Conservation (phyloP, 257 asterid species). For the Craterostigma plantagineum region DNA sequence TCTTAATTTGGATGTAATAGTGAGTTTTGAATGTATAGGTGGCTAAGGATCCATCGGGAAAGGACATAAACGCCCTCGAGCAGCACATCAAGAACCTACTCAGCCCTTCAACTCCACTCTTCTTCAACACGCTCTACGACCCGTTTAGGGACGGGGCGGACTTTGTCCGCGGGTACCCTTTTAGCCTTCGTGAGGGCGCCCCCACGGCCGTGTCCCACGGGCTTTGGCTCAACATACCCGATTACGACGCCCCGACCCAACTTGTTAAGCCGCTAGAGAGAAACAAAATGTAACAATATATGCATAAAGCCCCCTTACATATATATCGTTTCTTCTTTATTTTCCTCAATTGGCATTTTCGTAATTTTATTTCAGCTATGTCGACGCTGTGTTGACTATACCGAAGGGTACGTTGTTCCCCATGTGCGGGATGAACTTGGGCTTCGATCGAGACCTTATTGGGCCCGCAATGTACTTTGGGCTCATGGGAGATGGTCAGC, state of each 20-base stretch:
- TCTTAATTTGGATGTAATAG: background rate
- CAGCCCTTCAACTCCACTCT: constrained; percentile 69
- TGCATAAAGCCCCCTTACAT: too few species aligned
- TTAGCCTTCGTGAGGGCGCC: constrained; percentile 79
- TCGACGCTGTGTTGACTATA: constrained; percentile 73
- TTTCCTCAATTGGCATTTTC: background rate
- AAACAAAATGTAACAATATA: constrained; percentile 31
- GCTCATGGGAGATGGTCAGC: constrained; percentile 95
- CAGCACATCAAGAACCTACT: constrained; percentile 77
- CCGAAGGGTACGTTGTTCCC: constrained; percentile 90
- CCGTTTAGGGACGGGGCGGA: constrained; percentile 74
- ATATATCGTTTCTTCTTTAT: too few species aligned
- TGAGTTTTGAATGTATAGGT: constrained; percentile 34
- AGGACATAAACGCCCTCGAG: constrained; percentile 51
- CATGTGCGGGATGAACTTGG: constrained; percentile 90
- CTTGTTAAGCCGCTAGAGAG: constrained; percentile 86
- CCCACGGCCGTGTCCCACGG: constrained; percentile 88
- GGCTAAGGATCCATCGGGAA: constrained; percentile 69
- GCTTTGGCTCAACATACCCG: constrained; percentile 89
- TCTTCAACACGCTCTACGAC: constrained; percentile 84
- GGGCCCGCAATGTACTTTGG: constrained; percentile 96
- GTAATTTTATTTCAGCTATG: constrained; percentile 26
- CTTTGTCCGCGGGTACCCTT: constrained; percentile 88
- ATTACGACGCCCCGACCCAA: constrained; percentile 95
- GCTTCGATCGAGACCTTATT: constrained; percentile 75